phyloP scores from a whole-genome alignment of 495 filamentous ascomycete genomes.

The Elaphomyces granulatus region DNA sequence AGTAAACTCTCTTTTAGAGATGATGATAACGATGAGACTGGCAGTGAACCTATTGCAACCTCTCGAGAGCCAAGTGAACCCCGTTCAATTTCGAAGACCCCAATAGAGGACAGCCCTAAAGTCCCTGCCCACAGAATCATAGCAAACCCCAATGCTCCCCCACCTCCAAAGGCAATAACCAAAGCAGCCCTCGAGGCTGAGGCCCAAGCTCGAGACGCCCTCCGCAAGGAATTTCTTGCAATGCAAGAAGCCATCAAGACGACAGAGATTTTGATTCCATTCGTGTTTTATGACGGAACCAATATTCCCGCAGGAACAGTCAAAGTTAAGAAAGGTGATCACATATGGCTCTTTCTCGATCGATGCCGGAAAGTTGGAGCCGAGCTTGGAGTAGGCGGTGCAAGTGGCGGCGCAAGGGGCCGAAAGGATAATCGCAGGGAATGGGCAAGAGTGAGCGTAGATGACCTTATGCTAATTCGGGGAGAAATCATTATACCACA shows the following conservation, averaged over 20 bases:
- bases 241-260: constrained; percentile 80
- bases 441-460: constrained; percentile 90
- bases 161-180: constrained; percentile 68
- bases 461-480: constrained; percentile 88
- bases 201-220: constrained; percentile 61
- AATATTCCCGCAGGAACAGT: constrained; percentile 75
- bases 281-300: constrained; percentile 97
- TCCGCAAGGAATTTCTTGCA: constrained; percentile 71
- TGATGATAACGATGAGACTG: constrained; percentile 37
- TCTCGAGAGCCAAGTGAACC: constrained; percentile 24
- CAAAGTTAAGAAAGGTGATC: constrained; percentile 84
- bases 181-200: constrained; percentile 74
- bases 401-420: constrained; percentile 37
- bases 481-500: constrained; percentile 90
- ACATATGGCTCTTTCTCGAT: constrained; percentile 82
- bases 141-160: constrained; percentile 49
- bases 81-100: constrained; percentile 26
- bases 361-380: constrained; percentile 80
- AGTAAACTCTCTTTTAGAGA: constrained; percentile 57
- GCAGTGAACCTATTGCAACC: constrained; percentile 18
- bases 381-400: constrained; percentile 55
- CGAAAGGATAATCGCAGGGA: constrained; percentile 53
- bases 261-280: constrained; percentile 82
- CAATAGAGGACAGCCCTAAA: constrained; percentile 23
- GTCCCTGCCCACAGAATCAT: constrained; percentile 37